Conservation (phyloP, 352 stramenopile genomes). For the Nothophytophthora sp. region DNA sequence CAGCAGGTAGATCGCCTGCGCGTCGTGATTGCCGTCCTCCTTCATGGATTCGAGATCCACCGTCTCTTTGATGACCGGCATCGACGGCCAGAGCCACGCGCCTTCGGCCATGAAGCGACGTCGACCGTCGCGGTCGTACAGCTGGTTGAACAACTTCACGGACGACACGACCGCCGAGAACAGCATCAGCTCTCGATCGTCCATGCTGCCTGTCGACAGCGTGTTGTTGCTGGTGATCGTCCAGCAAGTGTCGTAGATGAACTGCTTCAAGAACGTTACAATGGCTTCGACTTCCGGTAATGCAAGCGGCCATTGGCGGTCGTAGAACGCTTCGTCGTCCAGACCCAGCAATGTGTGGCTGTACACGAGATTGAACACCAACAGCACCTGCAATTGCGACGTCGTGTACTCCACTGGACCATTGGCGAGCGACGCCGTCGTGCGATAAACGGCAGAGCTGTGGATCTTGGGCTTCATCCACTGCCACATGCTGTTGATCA, state of each 20-base stretch:
- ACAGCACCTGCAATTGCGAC: constrained; percentile 36
- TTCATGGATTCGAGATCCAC: constrained; percentile 68
- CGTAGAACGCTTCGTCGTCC: constrained; percentile 76
- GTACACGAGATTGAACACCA: constrained; percentile 68
- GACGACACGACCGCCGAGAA: constrained; percentile 59
- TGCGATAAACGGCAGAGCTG: constrained; percentile 10
- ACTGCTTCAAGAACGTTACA: constrained; percentile 58
- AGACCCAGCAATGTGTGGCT: constrained; percentile 66
- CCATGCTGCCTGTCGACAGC: constrained; percentile 15
- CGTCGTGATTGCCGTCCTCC: constrained; percentile 40
- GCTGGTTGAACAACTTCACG: constrained; percentile 80
- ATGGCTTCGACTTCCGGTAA: constrained; percentile 42
- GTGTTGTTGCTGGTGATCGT: constrained; percentile 28
- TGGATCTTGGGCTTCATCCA: constrained; percentile 23
- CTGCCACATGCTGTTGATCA: constrained; percentile 43
- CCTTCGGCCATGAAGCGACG: constrained; percentile 43
- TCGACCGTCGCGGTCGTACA: constrained; percentile 74
- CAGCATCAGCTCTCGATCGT: constrained; percentile 26
- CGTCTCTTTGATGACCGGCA: constrained; percentile 65
- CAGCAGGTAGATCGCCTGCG: constrained; percentile 51
- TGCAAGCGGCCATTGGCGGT: constrained; percentile 53
- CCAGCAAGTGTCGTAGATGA: constrained; percentile 75
- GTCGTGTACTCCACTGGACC: constrained; percentile 15
- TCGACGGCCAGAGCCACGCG: constrained; percentile 74
- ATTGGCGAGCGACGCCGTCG: constrained; percentile 6